Base-by-base conservation (phyloP, 2,329 filamentous ascomycete species). In the Microcyclosporella mali region DNA sequence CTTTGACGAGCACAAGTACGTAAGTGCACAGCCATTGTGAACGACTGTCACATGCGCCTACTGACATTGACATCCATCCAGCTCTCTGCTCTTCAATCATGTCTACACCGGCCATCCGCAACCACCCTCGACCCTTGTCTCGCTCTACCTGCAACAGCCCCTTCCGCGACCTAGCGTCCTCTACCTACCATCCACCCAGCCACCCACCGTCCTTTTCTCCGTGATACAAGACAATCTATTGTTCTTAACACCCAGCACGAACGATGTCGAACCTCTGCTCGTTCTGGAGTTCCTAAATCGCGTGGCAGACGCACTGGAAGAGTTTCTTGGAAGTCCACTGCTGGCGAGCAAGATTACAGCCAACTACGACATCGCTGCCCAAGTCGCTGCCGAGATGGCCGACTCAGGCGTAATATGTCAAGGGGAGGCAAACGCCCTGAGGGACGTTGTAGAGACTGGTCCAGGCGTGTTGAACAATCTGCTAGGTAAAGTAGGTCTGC, bases 231-330 rank as follows among this genome's bases (percentile, higher is more conserved):
- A 88, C 47, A 87, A 88, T 58, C 76, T 98, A 4, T 75, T 95
- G 15, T 86, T 95, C 56, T 74, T 95, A 37, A 81, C 88, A 10
- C 88, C 90, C 0, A 79, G 83, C n/a, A 88, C 88, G 29, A 76
- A 79, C 44, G 92, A 98, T 63, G 82, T 85, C 39, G 89, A 95
- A 60, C 88, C 92, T 6, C 77, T 98, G 6, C 79, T 95, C 4
- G 83, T 88, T 30, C 81, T 97, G 51, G 90, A 97, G 68, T 97
- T 97, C 66, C 77, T 98, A 30, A 90, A 97, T 71, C 84, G 92
- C 52, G 78, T 95, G 21, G 80, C 94, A 60, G 92, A 98, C 72
- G 83, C 85, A 10, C 77, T 98, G 27, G 90, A 97, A 68, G 90
- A 95, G 61, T 97, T 95, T 62, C 74, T 98, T 6, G 89, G 90